These are phyloP conservation scores for Hermanozyma aechmeae DNA, from an alignment of 805 yeast genomes.

Conservation along the genomic window DNA sequence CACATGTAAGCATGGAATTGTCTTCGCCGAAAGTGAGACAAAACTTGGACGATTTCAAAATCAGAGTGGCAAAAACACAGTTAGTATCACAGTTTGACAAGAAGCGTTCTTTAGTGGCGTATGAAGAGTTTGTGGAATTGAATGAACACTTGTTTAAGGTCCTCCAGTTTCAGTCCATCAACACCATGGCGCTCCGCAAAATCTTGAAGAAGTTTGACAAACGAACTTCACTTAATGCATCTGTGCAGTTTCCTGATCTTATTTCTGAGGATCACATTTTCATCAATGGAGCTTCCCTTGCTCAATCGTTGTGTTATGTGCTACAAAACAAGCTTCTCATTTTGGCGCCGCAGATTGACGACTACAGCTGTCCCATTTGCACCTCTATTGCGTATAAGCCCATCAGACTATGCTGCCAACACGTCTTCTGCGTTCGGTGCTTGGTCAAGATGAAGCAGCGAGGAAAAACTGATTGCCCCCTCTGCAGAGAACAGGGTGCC, in stretches of 20 bases:
- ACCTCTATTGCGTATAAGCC: constrained; percentile 66
- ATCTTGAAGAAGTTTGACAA: constrained; percentile 72
- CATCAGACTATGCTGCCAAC: constrained; percentile 53
- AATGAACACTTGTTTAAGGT: constrained; percentile 49
- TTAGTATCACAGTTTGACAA: constrained; percentile 34
- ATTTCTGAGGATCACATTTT: constrained; percentile 32
- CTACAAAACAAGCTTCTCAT: constrained; percentile 46
- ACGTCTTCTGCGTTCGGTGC: constrained; percentile 66
- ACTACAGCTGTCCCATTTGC: constrained; percentile 69
- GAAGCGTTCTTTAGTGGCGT: constrained; percentile 36
- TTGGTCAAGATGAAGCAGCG: constrained; percentile 58
- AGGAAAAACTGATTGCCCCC: constrained; percentile 53
- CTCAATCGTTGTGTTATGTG: constrained; percentile 45
- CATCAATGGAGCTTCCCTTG: constrained; percentile 39
- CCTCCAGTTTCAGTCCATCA: constrained; percentile 52
- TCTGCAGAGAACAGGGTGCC: constrained; percentile 47
- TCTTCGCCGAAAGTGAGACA: constrained; percentile 36
- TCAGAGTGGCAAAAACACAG: constrained; percentile 27
- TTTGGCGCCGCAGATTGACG: constrained; percentile 65
- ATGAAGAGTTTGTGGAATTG: constrained; percentile 40
- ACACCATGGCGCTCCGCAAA: constrained; percentile 54
- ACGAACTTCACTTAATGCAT: constrained; percentile 48
- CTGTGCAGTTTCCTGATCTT: constrained; percentile 36
- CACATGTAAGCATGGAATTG: constrained; percentile 33
- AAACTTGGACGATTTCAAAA: constrained; percentile 33